These are phyloP conservation scores for Bretschneidera sinensis DNA, from an alignment of 345 rosid genomes.

Conservation along the genomic window DNA sequence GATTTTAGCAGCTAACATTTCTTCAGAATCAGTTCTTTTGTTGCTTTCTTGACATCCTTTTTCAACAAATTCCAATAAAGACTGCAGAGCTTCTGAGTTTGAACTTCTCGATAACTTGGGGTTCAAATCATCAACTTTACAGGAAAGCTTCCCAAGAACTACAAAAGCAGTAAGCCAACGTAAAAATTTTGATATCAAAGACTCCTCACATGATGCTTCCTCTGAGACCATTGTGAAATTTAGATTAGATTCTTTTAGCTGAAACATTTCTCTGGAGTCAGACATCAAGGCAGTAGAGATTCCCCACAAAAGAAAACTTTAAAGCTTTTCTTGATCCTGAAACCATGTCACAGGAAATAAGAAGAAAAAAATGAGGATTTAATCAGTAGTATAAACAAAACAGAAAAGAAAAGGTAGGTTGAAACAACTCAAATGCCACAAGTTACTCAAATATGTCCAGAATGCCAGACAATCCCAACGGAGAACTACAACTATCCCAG, in stretches of 20 bases:
- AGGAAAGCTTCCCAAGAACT: constrained; percentile 57
- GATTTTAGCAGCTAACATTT: constrained; percentile 45
- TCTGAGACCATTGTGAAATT: constrained; percentile 18
- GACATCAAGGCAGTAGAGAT: constrained; percentile 57
- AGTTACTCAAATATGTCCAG: no score
- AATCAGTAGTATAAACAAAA: background rate
- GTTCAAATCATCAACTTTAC: constrained; percentile 19
- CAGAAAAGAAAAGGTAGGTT: background rate
- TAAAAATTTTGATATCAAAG: constrained; percentile 56
- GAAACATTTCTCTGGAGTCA: constrained; percentile 27
- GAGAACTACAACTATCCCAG: no score
- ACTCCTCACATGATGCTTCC: constrained; percentile 45
- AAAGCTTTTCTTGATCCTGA: constrained; percentile 60
- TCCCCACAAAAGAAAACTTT: constrained; percentile 68
- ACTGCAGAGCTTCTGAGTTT: constrained; percentile 32
- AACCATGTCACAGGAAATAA: constrained; percentile 17
- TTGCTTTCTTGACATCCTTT: constrained; percentile 25
- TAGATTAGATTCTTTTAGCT: constrained; percentile 20
- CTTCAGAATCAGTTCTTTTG: constrained; percentile 24
- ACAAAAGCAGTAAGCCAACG: constrained; percentile 85
- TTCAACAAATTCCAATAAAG: constrained; percentile 38
- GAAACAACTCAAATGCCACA: background rate
- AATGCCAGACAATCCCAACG: no score
- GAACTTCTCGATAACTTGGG: constrained; percentile 25
- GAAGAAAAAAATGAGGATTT: background rate